These are phyloP conservation scores for Colletotrichum tamarilloi DNA, from an alignment of 2,329 filamentous ascomycete genomes.

Conservation along the genomic window DNA sequence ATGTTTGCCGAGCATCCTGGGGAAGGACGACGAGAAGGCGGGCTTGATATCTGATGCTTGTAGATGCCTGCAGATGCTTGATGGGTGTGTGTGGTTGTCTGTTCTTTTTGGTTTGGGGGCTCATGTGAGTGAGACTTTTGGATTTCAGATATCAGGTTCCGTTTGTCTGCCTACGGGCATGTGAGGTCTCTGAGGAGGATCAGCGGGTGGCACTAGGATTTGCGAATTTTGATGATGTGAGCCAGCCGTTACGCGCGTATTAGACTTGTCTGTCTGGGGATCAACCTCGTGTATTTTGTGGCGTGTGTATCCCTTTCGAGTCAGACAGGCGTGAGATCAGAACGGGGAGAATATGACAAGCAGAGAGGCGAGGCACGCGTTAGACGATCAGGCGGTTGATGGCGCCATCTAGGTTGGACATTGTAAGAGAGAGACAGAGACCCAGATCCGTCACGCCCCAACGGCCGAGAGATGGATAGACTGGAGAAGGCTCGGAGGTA, in stretches of 20 bases:
- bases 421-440: slow-evolving; percentile 6
- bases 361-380: background rate
- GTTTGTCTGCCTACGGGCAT: background rate
- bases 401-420: slow-evolving; percentile 12
- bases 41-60: background rate
- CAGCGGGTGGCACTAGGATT: background rate
- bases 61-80: background rate
- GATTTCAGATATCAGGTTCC: background rate
- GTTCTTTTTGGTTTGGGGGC: background rate
- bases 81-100: background rate
- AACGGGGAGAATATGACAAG: background rate
- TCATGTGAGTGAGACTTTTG: background rate
- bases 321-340: background rate
- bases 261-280: background rate
- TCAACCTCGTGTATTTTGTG: background rate
- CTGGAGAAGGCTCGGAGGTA: background rate
- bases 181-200: background rate
- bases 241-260: background rate
- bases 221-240: background rate
- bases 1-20: background rate
- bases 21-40: background rate
- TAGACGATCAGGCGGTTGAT: slow-evolving; percentile 22
- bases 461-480: background rate
- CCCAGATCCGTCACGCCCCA: background rate
- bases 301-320: background rate